Evolutionary conservation across 2,329 filamentous ascomycete genomes (phyloP), one percentile per base, ranked within the genome.

Genomic region (Dactylonectria macrodidyma): DNA sequence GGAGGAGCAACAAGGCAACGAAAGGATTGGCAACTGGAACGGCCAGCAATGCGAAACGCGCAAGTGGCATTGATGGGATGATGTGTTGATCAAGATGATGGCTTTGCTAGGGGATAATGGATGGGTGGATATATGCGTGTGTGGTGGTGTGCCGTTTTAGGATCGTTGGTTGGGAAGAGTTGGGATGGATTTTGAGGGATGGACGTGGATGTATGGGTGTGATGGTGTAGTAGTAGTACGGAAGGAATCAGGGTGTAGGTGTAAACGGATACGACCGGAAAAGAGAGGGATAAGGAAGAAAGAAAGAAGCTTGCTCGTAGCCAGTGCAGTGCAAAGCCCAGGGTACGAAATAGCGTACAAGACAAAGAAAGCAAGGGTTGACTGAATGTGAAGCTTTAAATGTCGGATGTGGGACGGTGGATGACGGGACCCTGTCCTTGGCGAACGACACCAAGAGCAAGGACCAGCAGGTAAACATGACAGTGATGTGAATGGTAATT

Each of bases 371-470:
- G 55, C 26, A 26, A 26, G 24, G 44, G 54, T 51, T 47, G 30
- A 52, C 62, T 64, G 62, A 64, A 61, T 24, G 41, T 61, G 63
- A 66, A 66, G 63, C 63, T 66, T 46, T 30, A 30, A 34, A 12
- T 58, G 63, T 58, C 63, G 58, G 63, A 62, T 52, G 46, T 61
- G 57, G 58, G 47, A 66, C 63, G 51, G 63, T 60, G 58, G 63
- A 66, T 26, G 63, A 60, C 48, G 47, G 58, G 58, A 57, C 38
- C 44, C 48, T 46, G 51, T 30, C 51, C 60, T 62, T 56, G 60
- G 52, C 60, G 60, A 62, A 62, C 60, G 60, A 41, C 44, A 46
- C 60, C 10, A 24, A 33, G 41, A 33, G 34, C 44, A 50, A 57
- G 60, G 52, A 34, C n/a, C 51, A 51, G 52, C 14, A 33, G 30